phyloP scores from a whole-genome alignment of 768 basidiomycete species.

The Lactarius hatsudake region DNA sequence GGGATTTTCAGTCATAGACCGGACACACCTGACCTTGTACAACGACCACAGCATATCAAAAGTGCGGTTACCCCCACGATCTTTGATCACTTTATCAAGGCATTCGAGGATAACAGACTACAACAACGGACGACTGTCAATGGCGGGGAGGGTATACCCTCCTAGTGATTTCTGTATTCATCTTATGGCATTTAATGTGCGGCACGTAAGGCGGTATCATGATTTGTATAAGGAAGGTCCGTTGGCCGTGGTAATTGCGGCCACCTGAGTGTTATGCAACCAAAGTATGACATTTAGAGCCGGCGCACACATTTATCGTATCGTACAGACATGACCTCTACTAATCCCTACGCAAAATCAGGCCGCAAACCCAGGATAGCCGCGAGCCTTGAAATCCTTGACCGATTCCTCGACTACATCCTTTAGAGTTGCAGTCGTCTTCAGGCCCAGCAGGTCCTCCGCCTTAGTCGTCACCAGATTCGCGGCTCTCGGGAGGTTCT shows the following conservation, averaged over 20 bases:
- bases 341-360: background rate
- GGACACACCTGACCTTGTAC: background rate
- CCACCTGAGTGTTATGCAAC: background rate
- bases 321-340: background rate
- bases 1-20: background rate
- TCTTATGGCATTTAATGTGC: background rate
- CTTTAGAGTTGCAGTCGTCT: background rate
- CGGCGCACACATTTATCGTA: background rate
- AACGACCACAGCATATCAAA: slow-evolving; percentile 8
- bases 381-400: slow-evolving; percentile 16
- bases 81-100: slow-evolving; percentile 4
- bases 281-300: background rate
- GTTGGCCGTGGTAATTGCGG: background rate
- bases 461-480: slow-evolving; percentile 4
- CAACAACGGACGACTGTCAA: background rate
- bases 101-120: slow-evolving; percentile 5
- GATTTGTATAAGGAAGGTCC: background rate
- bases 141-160: slow-evolving; percentile 1
- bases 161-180: background rate
- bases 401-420: slow-evolving; percentile 13
- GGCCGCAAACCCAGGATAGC: slow-evolving; percentile 15
- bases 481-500: background rate
- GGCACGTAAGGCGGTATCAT: background rate
- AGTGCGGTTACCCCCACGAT: slow-evolving; percentile 4
- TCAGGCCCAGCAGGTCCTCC: slow-evolving; percentile 14